These are phyloP conservation scores for Colletotrichum euphorbiae DNA, from an alignment of 2,329 filamentous ascomycete species.

Conservation along the genomic window DNA sequence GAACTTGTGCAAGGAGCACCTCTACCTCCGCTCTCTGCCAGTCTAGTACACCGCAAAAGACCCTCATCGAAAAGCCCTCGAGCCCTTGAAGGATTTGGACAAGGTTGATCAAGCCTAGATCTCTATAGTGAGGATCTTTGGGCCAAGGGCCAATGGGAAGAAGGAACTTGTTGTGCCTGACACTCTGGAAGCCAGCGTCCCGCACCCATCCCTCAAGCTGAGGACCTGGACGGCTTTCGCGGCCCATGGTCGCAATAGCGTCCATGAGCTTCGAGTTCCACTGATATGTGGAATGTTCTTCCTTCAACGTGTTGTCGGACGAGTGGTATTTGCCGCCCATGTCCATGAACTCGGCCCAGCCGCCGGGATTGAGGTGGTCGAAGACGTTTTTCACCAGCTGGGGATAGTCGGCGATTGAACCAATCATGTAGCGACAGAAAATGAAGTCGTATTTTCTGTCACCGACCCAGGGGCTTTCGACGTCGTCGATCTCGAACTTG, in stretches of 20 bases:
- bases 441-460: constrained; percentile 49
- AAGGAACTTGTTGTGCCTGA: constrained; percentile 47
- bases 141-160: constrained; percentile 53
- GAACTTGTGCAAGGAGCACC: constrained; percentile 45
- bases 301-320: constrained; percentile 42
- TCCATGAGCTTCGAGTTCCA: constrained; percentile 35
- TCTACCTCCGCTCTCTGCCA: constrained; percentile 46
- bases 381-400: constrained; percentile 10
- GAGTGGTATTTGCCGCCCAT: constrained; percentile 39
- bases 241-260: constrained; percentile 42
- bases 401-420: constrained; percentile 15
- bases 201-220: constrained; percentile 48
- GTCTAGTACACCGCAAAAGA: constrained; percentile 46
- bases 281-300: constrained; percentile 18
- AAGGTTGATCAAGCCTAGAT: constrained; percentile 45
- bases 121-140: constrained; percentile 46
- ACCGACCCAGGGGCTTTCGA: constrained; percentile 61
- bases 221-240: constrained; percentile 45
- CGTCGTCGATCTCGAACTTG: constrained; percentile 74
- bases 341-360: constrained; percentile 46
- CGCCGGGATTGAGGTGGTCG: constrained; percentile 48
- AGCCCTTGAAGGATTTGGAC: constrained; percentile 41
- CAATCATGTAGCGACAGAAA: constrained; percentile 41
- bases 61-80: constrained; percentile 43
- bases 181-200: constrained; percentile 50